These are phyloP conservation scores for Suhomyces sp. DNA, from an alignment of 805 yeast genomes.

Conservation along the genomic window DNA sequence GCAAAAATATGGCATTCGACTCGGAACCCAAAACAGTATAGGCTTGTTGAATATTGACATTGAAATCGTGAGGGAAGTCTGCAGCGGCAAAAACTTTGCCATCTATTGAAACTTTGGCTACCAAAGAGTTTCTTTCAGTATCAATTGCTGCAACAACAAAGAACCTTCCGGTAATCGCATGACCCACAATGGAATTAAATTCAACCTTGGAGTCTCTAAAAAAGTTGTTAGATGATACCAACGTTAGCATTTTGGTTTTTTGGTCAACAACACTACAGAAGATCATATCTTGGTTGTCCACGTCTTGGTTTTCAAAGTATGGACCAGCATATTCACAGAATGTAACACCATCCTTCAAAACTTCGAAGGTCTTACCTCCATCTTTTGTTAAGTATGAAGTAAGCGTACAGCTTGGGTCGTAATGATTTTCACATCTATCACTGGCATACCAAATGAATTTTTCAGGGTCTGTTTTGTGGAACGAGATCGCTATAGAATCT, in stretches of 20 bases:
- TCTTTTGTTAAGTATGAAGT: conserved; percentile 64
- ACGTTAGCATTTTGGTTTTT: conserved; percentile 19
- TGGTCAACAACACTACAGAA: conserved; percentile 57
- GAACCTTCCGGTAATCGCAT: conserved; percentile 68
- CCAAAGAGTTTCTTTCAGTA: conserved; percentile 45
- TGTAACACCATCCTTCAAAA: conserved; percentile 51
- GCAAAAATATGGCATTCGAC: conserved; percentile 74
- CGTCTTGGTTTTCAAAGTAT: conserved; percentile 38
- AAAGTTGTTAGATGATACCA: conserved; percentile 53
- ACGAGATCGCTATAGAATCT: conserved; percentile 48
- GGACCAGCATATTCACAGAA: conserved; percentile 70
- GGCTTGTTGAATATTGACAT: conserved; percentile 53
- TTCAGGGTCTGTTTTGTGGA: conserved; percentile 56
- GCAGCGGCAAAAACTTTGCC: conserved; percentile 78
- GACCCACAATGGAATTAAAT: conserved; percentile 66
- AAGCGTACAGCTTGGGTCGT: conserved; percentile 49
- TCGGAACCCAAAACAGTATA: conserved; percentile 79
- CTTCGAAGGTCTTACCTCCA: conserved; percentile 62
- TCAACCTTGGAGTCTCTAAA: conserved; percentile 44
- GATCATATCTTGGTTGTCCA: conserved; percentile 45
- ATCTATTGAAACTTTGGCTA: conserved; percentile 75
- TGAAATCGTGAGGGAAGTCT: conserved; percentile 64
- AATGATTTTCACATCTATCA: conserved; percentile 51
- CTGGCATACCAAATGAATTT: conserved; percentile 72
- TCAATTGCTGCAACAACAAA: conserved; percentile 67